Evolutionary conservation across 176 grass and related monocot genomes (phyloP).

Genomic region (Eremochloa ophiuroides): DNA sequence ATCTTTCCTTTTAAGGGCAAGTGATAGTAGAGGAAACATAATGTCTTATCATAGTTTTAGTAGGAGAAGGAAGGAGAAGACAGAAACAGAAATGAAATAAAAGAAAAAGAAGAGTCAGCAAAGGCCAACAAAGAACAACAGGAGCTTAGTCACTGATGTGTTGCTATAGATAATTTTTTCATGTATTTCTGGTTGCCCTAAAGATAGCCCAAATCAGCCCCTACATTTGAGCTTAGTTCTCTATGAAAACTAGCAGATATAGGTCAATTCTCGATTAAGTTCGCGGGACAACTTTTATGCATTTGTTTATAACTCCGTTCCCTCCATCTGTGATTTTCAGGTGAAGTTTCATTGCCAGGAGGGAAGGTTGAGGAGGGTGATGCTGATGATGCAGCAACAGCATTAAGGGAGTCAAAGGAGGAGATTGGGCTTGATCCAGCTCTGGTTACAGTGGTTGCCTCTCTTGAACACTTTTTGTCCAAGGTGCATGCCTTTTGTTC

Average conservation of each 20-base stretch:
- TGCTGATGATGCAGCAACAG: conserved; percentile 57
- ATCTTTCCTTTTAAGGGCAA: neutral
- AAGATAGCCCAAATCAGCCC: neutral
- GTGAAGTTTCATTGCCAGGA: conserved; percentile 73
- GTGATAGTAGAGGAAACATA: neutral
- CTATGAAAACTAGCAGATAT: neutral
- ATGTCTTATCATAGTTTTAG: neutral
- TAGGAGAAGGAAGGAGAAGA: neutral
- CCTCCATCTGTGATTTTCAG: conserved; percentile 20
- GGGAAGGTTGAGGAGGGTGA: conserved; percentile 69
- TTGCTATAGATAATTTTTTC: neutral
- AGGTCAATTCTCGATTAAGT: neutral
- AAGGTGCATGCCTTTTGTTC: conserved; percentile 29
- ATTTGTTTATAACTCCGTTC: neutral
- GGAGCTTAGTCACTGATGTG: neutral
- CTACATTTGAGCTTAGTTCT: neutral
- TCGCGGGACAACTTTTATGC: neutral
- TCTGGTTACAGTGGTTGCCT: conserved; percentile 47
- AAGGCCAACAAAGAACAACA: neutral
- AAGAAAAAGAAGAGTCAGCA: neutral
- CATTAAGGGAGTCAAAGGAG: conserved; percentile 59
- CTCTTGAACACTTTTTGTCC: conserved; percentile 66
- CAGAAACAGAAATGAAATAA: neutral
- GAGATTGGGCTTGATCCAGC: conserved; percentile 63
- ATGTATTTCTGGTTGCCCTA: neutral